phyloP scores from a whole-genome alignment of 805 yeast genomes.

The Pichia exigua region DNA sequence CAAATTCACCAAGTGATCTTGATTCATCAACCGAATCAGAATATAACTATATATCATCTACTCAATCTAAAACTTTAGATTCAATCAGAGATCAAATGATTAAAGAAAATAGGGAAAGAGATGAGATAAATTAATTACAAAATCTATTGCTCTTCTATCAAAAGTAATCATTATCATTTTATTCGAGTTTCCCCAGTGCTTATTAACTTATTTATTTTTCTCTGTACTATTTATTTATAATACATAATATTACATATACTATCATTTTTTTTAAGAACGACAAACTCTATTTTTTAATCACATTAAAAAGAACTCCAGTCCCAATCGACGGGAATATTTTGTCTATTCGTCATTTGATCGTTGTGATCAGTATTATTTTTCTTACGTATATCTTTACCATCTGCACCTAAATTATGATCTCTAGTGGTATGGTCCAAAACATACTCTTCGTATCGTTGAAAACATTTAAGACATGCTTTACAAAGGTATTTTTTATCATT shows the following conservation, averaged over 20 bases:
- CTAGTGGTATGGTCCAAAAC: conserved; percentile 25
- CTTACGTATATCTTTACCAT: conserved; percentile 11
- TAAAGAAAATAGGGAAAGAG: conserved; percentile 24
- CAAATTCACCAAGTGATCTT: conserved; percentile 23
- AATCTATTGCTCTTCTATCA: too few relatives aligned
- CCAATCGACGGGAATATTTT: conserved; percentile 30
- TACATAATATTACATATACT: not conserved
- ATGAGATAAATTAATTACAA: not conserved
- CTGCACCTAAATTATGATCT: conserved; percentile 21
- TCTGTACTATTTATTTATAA: not conserved
- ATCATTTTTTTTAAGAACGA: not conserved
- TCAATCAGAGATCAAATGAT: conserved; percentile 24
- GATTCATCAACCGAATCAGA: conserved; percentile 14
- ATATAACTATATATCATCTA: not conserved
- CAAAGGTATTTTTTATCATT: conserved; percentile 24
- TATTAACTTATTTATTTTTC: not conserved
- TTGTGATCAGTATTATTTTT: conserved; percentile 11
- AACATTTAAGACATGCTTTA: conserved; percentile 30
- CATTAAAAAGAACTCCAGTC: conserved; percentile 32
- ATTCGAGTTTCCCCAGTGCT: not conserved
- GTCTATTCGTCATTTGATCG: conserved; percentile 11
- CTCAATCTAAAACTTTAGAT: conserved; percentile 9
- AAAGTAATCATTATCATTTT: not conserved
- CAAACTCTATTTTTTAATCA: not conserved
- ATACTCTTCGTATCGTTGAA: conserved; percentile 28